Evolutionary conservation across 2,329 filamentous ascomycete genomes (phyloP).

Genomic region (Verticillium alfalfae): DNA sequence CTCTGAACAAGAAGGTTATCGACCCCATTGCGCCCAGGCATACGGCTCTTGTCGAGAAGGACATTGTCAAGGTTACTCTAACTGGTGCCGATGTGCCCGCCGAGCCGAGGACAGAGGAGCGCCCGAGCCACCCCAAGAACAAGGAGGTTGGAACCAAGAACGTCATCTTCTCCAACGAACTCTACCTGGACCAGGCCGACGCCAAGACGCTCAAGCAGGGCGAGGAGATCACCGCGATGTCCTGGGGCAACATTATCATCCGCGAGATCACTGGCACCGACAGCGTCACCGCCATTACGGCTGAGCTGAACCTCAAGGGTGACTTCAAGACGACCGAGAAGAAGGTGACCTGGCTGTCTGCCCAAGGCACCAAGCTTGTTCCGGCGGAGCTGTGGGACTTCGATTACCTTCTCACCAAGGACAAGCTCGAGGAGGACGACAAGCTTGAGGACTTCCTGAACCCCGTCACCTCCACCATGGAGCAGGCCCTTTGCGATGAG

Average conservation of each 20-base stretch:
- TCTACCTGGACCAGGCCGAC: constrained; percentile 84
- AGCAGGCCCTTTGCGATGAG: constrained; percentile 71
- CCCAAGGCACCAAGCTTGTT: constrained; percentile 68
- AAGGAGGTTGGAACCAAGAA: constrained; percentile 78
- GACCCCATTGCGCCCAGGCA: constrained; percentile 71
- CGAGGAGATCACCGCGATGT: constrained; percentile 95
- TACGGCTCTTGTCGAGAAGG: constrained; percentile 66
- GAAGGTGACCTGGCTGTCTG: constrained; percentile 91
- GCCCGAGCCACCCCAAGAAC: constrained; percentile 88
- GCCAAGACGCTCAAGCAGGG: constrained; percentile 73
- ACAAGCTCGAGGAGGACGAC: constrained; percentile 86
- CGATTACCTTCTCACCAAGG: constrained; percentile 92
- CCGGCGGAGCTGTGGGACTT: constrained; percentile 88
- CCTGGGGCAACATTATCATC: constrained; percentile 88
- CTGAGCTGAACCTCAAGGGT: constrained; percentile 85
- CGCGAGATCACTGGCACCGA: constrained; percentile 54
- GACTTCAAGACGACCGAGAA: constrained; percentile 95
- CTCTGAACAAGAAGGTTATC: constrained; percentile 75
- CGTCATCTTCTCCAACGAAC: constrained; percentile 68
- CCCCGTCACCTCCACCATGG: constrained; percentile 66
- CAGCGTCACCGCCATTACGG: constrained; percentile 63
- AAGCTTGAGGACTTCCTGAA: constrained; percentile 79
- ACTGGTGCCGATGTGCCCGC: constrained; percentile 63
- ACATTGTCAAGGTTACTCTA: constrained; percentile 65
- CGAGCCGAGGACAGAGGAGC: constrained; percentile 62